Base-by-base conservation (phyloP, 2,329 filamentous ascomycete species). In the Claviceps sp. region DNA sequence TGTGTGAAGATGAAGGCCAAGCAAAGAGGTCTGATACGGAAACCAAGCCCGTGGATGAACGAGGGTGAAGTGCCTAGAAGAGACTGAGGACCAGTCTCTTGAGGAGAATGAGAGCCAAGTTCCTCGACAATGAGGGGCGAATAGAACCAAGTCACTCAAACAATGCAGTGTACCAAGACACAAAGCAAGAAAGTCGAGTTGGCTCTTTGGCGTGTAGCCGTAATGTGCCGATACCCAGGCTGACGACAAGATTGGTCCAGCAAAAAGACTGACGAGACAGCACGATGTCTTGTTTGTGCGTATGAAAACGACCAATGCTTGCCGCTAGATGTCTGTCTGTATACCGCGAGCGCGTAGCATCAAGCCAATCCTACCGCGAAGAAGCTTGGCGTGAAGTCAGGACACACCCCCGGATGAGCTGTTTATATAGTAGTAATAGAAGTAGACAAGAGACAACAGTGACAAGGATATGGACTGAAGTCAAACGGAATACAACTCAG, bases 161-260 rank as follows among this genome's bases (percentile, higher is more conserved):
- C 46, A 48, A 58, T 50, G 53, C 52, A 49, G 55, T 55, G 55
- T 56, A 56, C 48, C 56, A 55, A 52, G 44, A 55, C 54, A 53
- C 55, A 55, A 47, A 40, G 30, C 30, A 4, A 40, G 34, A 47
- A 49, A 16, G 26, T 34, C 24, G 34, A 49, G 50, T 37, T 50
- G 48, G 48, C 50, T 52, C 18, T 43, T 44, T 47, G 44, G 41
- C 38, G 43, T 53, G 44, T 47, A 41, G 52, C 48, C 6, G 48
- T 49, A 44, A 37, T 43, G 11, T 20, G 45, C 38, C 37, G 7
- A 40, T 38, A 38, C 4, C 24, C 30, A 47, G 22, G 24, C 24
- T 46, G 41, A 30, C 1, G 18, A 42, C 40, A 37, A 30, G 26
- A 11, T 47, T 22, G 30, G 26, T 47, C 47, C 34, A 24, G 30